Percentiles rank a stretch among this genome's conserved stretches.
Evolutionary conservation across 345 rosid genomes (phyloP).

Genomic region (Eutrema yunnanense): DNA sequence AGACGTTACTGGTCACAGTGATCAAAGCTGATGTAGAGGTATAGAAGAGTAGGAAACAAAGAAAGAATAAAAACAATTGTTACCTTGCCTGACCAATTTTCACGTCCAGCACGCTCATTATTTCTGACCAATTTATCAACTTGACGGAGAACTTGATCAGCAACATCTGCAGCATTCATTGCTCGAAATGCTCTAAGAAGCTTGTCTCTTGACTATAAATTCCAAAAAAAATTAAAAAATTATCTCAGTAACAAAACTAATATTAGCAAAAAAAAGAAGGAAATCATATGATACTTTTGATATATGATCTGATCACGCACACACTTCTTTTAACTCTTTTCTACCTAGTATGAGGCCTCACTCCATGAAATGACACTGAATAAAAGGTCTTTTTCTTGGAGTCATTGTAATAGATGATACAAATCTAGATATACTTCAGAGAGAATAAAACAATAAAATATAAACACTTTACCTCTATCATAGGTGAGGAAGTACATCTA

Average conservation of each 20-base stretch:
- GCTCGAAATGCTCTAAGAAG: constrained; percentile 70
- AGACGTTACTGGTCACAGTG: constrained; percentile 11
- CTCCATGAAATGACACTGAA: constrained; percentile 2
- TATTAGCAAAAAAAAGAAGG: not conserved
- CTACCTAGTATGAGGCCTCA: not conserved
- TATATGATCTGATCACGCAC: constrained; percentile 4
- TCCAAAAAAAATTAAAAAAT: constrained; percentile 7
- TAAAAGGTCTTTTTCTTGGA: not conserved
- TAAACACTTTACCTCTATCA: constrained; percentile 58
- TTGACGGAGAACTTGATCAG: constrained; percentile 91
- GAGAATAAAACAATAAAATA: not conserved
- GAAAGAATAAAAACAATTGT: not conserved
- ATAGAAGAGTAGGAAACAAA: constrained; percentile 11
- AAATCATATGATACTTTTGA: constrained; percentile 8
- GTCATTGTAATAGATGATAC: not conserved
- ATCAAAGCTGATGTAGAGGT: constrained; percentile 11
- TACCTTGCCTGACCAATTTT: constrained; percentile 67
- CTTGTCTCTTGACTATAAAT: constrained; percentile 77
- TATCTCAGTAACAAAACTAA: constrained; percentile 17
- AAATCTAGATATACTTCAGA: not conserved
- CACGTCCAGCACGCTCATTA: constrained; percentile 85
- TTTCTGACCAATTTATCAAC: constrained; percentile 78
- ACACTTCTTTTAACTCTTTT: constrained; percentile 8
- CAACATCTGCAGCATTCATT: constrained; percentile 95
- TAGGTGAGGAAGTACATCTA: constrained; percentile 63